Conservation (phyloP, 768 basidiomycete genomes). For the Exsudoporus frostii region DNA sequence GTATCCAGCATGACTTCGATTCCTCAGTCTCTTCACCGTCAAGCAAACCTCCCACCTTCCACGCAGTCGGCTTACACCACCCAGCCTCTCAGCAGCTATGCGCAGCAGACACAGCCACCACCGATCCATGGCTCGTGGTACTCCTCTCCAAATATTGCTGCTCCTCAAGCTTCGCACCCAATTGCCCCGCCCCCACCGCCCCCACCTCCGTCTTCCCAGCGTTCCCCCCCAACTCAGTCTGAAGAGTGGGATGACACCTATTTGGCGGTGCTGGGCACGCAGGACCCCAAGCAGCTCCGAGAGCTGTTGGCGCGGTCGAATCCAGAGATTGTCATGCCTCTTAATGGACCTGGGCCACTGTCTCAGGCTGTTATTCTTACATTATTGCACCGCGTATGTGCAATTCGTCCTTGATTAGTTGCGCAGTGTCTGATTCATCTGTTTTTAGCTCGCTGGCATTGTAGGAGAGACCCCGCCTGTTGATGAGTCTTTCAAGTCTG, state of each 20-base stretch:
- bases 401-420: conserved; percentile 2
- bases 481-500: conserved; percentile 78
- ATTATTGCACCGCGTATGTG: conserved; percentile 73
- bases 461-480: conserved; percentile 73
- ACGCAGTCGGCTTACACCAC: conserved; percentile 32
- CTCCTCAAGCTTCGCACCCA: conserved; percentile 80
- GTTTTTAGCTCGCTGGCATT: conserved; percentile 62
- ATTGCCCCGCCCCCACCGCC: conserved; percentile 60
- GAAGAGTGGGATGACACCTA: conserved; percentile 88
- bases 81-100: conserved; percentile 34
- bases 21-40: conserved; percentile 36
- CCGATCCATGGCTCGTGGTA: conserved; percentile 53
- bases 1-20: conserved; percentile 36
- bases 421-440: background rate
- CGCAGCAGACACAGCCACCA: conserved; percentile 32
- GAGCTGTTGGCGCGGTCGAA: conserved; percentile 71
- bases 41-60: conserved; percentile 33
- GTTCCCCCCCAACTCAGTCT: conserved; percentile 51
- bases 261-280: conserved; percentile 69
- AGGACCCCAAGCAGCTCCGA: conserved; percentile 71
- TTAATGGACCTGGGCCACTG: conserved; percentile 63
- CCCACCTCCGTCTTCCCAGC: conserved; percentile 38
- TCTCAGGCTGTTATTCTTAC: conserved; percentile 85
- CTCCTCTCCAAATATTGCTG: conserved; percentile 56
- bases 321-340: conserved; percentile 77